Conservation (phyloP, 768 basidiomycete genomes). For the Pisolithus microcarpus region DNA sequence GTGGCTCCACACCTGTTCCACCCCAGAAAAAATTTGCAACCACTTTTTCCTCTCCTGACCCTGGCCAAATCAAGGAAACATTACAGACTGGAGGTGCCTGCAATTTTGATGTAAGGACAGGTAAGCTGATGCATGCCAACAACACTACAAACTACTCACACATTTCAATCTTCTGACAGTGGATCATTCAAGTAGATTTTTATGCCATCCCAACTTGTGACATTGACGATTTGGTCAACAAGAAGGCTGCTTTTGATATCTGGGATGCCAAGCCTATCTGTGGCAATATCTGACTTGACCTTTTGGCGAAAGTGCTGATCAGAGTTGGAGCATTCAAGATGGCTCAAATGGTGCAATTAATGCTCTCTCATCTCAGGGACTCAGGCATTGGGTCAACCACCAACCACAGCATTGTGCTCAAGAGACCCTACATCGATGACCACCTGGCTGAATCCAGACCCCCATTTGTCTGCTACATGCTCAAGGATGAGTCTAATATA, state of each 20-base stretch:
- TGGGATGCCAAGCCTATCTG: not conserved
- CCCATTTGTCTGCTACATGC: not conserved
- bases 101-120: conserved; percentile 1
- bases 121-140: not conserved
- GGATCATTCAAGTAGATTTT: not conserved
- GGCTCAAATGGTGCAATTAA: conserved; percentile 2
- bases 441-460: not conserved
- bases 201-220: not conserved
- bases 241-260: not conserved
- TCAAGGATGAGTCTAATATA: not conserved
- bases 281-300: not conserved
- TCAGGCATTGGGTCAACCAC: too few species aligned
- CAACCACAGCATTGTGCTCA: not conserved
- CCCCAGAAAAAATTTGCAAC: not conserved
- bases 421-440: not conserved
- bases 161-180: not conserved
- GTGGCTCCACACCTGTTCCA: not conserved
- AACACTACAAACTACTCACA: not conserved
- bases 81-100: not conserved
- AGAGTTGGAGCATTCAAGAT: conserved; percentile 6
- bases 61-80: not conserved
- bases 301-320: not conserved
- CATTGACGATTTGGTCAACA: not conserved
- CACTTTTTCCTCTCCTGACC: not conserved
- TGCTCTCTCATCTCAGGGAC: not conserved